Evolutionary conservation across 148 eudicot species (phyloP), one percentile per base, ranked within the genome.

Genomic region (Cornus florida): DNA sequence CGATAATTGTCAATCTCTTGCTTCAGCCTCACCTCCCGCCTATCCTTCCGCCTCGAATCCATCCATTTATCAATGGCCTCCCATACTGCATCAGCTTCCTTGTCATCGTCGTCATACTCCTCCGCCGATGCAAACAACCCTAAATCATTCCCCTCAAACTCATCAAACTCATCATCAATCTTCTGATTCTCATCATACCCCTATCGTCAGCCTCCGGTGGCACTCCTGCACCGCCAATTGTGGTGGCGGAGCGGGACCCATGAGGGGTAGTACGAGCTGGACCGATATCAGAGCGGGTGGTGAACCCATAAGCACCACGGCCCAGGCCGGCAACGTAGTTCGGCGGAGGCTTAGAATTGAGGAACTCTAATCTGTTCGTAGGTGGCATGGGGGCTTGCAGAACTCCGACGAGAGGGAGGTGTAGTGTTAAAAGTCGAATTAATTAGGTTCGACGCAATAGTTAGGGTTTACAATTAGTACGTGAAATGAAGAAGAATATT

Each of bases 291-390:
- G 99, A 96, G 77, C 98, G 90, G 67, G 99, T 96, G 22, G 99
- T 96, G 87, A 93, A 96, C 20, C 97, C 99, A 1, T 97, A 93
- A 0, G 98, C 98, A 57, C 98, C 99, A 83, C 99, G 99, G 10
- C 99, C 99, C 68, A 96, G 86, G n/a, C 99, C 99, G 2, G 98
- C 98, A 8, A 93, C 99, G 68, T 96, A 96, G 79, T 96, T 96
- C 4, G 93, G 65, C 0, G 98, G 98, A 2, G 99, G 98, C 14
- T 86, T 92, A 11, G 93, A 82, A 80, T 88, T 89, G 24, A 96
- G 78, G 67, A 96, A 93, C 4, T 92, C 99, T 0, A 90, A 69
- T 79, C 92, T 81, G 13, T 53, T 38, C 79, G 88, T 92, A 1
- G 99, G 84, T 35, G 80, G 86, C 0, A 85, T 90, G 4, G 97